A percentile compares a stretch with the other conserved stretches of the same genome.
These are phyloP conservation scores for Russula ochroleuca DNA, from an alignment of 768 basidiomycete species.

Conservation along the genomic window DNA sequence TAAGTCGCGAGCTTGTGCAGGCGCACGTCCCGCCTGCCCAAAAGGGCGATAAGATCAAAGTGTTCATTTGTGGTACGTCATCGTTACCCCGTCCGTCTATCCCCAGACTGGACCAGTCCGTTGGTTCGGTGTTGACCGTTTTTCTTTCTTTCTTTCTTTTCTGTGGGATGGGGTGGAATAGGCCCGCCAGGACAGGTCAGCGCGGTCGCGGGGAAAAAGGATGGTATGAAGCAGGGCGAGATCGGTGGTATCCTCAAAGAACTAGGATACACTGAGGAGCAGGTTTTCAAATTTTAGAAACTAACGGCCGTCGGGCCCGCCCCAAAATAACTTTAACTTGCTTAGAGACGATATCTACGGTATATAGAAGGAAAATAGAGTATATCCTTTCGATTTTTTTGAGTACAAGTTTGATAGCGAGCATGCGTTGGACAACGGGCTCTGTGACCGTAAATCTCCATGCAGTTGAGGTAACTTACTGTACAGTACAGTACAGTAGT, in stretches of 20 bases:
- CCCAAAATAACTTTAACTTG: background rate
- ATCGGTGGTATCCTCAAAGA: conserved; percentile 82
- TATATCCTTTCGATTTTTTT: background rate
- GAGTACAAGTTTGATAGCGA: too few species aligned
- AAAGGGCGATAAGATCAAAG: conserved; percentile 73
- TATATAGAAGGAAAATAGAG: background rate
- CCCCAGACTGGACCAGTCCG: too few species aligned
- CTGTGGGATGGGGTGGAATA: conserved; percentile 27
- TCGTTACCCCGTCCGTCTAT: background rate
- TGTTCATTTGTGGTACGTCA: conserved; percentile 79
- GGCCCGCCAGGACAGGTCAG: conserved; percentile 87
- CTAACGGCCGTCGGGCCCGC: background rate
- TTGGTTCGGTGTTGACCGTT: background rate
- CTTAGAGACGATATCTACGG: background rate
- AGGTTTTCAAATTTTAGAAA: conserved; percentile 47
- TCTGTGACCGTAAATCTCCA: too few species aligned
- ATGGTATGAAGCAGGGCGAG: conserved; percentile 80
- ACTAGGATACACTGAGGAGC: conserved; percentile 77
- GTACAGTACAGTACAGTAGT: too few species aligned
- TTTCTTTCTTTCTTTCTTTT: background rate
- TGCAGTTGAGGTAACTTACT: too few species aligned
- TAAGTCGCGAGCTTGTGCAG: conserved; percentile 68
- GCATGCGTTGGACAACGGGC: too few species aligned
- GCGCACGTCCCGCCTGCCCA: conserved; percentile 62
- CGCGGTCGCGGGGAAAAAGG: conserved; percentile 86